These are phyloP conservation scores for Xylaria sp. DNA, from an alignment of 2,329 filamentous ascomycete genomes.

Conservation along the genomic window DNA sequence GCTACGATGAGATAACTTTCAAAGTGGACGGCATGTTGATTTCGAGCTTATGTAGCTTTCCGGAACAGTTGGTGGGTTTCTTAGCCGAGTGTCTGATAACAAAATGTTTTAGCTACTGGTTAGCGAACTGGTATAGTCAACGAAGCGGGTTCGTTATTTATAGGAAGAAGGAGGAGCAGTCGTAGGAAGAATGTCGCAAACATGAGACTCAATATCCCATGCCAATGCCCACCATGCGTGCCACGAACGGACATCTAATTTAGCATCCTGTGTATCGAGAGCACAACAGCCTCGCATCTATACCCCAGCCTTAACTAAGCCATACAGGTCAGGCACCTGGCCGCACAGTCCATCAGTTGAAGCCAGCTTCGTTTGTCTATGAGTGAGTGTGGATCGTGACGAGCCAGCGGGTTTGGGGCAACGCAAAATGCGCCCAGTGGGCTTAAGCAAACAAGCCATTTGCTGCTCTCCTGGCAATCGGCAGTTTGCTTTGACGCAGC, in stretches of 20 bases:
- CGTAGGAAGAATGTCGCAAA: background rate
- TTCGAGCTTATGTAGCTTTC: background rate
- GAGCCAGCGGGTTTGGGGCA: background rate
- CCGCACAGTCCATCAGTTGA: background rate
- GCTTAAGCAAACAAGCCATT: slow-evolving; percentile 22
- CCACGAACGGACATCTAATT: slow-evolving; percentile 4
- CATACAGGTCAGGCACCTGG: background rate
- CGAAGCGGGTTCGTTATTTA: background rate
- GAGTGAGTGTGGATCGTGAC: background rate
- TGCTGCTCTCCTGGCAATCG: no score
- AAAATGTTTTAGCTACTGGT: background rate
- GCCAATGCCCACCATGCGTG: slow-evolving; percentile 4
- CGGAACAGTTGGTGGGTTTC: background rate
- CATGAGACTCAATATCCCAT: slow-evolving; percentile 3
- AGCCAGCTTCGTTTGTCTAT: background rate
- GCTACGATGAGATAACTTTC: background rate
- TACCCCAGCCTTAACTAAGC: background rate
- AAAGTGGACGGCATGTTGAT: background rate
- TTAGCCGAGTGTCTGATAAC: background rate
- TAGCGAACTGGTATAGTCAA: background rate
- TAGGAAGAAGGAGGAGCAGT: background rate
- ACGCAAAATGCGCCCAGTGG: background rate
- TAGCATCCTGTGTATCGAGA: slow-evolving; percentile 9
- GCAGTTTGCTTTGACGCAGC: no score
- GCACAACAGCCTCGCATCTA: background rate